Conservation (phyloP, 176 grass and related monocot species). For the Triticum urartu region DNA sequence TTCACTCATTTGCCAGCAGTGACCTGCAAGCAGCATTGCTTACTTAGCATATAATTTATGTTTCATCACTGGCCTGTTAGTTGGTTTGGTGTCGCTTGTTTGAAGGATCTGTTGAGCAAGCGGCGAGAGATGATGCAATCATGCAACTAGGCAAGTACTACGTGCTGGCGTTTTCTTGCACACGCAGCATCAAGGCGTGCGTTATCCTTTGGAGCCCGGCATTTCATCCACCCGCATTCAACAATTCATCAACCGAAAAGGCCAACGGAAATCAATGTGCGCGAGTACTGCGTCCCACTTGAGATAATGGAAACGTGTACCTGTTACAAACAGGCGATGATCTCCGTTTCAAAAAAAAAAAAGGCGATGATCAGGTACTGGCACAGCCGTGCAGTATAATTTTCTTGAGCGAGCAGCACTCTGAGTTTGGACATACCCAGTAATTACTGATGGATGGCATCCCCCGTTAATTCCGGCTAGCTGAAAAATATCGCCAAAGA, state of each 20-base stretch:
- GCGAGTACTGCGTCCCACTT: not conserved
- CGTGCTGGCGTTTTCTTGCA: not conserved
- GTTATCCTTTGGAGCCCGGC: not conserved
- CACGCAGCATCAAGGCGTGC: not conserved
- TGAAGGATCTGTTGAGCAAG: not conserved
- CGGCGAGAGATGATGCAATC: not conserved
- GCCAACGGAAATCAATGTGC: not conserved
- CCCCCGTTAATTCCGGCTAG: too few species aligned
- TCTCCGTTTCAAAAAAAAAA: too few species aligned
- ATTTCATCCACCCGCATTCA: not conserved
- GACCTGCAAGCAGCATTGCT: not conserved
- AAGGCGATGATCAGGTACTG: not conserved
- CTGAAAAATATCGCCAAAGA: too few species aligned
- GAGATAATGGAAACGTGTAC: not conserved
- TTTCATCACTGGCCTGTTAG: not conserved
- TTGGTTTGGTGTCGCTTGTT: conserved; percentile 32
- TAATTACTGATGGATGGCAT: too few species aligned
- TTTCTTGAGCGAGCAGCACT: too few species aligned
- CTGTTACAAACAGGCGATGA: not conserved
- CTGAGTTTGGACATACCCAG: too few species aligned
- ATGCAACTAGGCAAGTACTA: not conserved
- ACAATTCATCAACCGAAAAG: not conserved
- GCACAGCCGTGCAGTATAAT: too few species aligned
- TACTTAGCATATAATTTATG: not conserved
- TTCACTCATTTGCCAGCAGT: not conserved